Evolutionary conservation across 2,329 filamentous ascomycete genomes (phyloP).

Genomic region (Phialophora expanda): DNA sequence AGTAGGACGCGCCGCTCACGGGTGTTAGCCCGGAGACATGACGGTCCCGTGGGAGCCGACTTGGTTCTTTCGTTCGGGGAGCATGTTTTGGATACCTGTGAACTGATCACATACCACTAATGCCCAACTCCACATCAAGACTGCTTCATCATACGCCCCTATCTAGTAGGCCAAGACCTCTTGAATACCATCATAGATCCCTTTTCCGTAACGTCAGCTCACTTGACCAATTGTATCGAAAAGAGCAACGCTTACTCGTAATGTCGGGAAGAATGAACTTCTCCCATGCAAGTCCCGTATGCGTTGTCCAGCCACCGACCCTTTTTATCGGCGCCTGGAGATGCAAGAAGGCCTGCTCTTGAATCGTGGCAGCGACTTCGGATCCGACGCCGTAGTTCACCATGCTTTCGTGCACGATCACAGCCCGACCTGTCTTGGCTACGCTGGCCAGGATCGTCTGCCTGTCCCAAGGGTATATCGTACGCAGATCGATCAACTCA

Average conservation of each 20-base stretch:
- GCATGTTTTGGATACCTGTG: no score
- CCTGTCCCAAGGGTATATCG: constrained; percentile 90
- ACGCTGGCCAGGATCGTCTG: constrained; percentile 80
- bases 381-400: constrained; percentile 89
- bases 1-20: no score
- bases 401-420: constrained; percentile 92
- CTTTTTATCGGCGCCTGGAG: constrained; percentile 84
- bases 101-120: no score
- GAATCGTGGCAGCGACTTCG: constrained; percentile 84
- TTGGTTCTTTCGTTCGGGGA: no score
- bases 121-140: no score
- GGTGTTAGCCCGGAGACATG: no score
- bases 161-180: no score
- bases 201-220: constrained; percentile 62
- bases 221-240: constrained; percentile 72
- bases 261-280: constrained; percentile 83
- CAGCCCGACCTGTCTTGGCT: constrained; percentile 79
- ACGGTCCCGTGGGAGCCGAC: no score
- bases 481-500: constrained; percentile 88
- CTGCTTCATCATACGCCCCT: no score
- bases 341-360: constrained; percentile 81
- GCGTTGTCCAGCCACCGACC: constrained; percentile 85
- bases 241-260: constrained; percentile 68
- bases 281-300: constrained; percentile 79
- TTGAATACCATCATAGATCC: neutral